Conservation (phyloP, 2,329 filamentous ascomycete species). For the Zelopaecilomyces penicillatus region DNA sequence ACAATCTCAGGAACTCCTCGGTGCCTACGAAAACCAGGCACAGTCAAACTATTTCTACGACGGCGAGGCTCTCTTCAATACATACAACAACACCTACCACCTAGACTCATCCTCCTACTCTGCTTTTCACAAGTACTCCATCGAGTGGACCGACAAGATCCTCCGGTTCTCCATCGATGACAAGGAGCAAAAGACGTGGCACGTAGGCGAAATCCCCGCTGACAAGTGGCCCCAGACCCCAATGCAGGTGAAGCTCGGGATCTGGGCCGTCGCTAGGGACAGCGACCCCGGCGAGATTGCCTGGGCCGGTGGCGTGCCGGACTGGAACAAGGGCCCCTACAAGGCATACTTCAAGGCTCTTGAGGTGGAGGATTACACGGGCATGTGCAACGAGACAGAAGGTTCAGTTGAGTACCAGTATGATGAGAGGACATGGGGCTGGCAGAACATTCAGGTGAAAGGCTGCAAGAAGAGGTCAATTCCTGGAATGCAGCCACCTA, state of each 20-base stretch:
- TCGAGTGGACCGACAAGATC: slow-evolving; percentile 56
- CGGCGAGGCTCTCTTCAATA: slow-evolving; percentile 46
- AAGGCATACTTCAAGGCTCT: slow-evolving; percentile 17
- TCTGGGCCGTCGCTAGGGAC: slow-evolving; percentile 43
- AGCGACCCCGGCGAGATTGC: slow-evolving; percentile 50
- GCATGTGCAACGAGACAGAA: slow-evolving; percentile 16
- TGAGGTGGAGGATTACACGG: slow-evolving; percentile 22
- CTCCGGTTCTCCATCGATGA: slow-evolving; percentile 54
- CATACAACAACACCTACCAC: slow-evolving; percentile 40
- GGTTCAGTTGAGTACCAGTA: slow-evolving; percentile 20
- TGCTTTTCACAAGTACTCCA: slow-evolving; percentile 53
- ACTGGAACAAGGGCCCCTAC: slow-evolving; percentile 20
- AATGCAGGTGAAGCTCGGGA: slow-evolving; percentile 56
- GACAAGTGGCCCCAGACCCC: slow-evolving; percentile 59
- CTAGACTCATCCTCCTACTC: slow-evolving; percentile 31
- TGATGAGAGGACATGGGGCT: slow-evolving; percentile 18
- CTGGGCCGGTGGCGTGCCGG: slow-evolving; percentile 55
- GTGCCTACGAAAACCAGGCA: slow-evolving; percentile 42
- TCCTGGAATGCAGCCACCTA: slow-evolving; percentile 5
- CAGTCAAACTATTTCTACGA: slow-evolving; percentile 78
- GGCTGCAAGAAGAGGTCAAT: slow-evolving; percentile 17
- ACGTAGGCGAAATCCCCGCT: slow-evolving; percentile 37
- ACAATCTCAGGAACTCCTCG: slow-evolving; percentile 18
- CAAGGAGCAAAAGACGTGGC: slow-evolving; percentile 20
- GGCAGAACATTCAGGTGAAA: slow-evolving; percentile 20